Percentiles rank a stretch among this genome's conserved stretches.
These are phyloP conservation scores for Sideroxylon spinosum DNA, from an alignment of 179 eudicot genomes.

Conservation along the genomic window DNA sequence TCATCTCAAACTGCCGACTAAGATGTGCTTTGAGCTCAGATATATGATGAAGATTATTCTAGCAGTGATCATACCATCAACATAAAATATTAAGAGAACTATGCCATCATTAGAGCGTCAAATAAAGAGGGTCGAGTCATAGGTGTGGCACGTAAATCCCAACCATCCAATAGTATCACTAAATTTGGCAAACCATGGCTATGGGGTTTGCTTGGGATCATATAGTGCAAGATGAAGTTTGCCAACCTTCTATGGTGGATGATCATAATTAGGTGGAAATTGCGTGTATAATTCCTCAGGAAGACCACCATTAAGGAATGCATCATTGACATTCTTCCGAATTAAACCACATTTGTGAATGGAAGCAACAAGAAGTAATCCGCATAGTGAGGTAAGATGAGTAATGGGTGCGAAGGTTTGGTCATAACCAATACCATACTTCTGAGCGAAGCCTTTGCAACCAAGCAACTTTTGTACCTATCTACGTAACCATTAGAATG, in stretches of 20 bases:
- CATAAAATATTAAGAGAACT: not conserved
- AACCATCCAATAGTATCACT: not conserved
- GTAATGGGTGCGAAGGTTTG: not conserved
- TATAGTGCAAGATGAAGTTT: not conserved
- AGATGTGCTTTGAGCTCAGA: not conserved
- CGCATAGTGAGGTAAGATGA: not conserved
- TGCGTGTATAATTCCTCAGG: too few species aligned
- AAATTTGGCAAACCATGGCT: too few species aligned
- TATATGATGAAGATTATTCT: not conserved
- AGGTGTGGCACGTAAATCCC: not conserved
- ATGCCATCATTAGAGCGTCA: not conserved
- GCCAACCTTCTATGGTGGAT: not conserved
- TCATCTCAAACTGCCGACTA: not conserved
- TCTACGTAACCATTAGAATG: not conserved
- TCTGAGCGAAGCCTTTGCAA: not conserved
- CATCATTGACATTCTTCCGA: too few species aligned
- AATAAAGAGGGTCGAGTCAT: not conserved
- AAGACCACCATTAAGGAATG: too few species aligned
- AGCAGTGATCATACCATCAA: not conserved
- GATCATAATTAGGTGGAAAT: not conserved
- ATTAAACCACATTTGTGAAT: too few species aligned
- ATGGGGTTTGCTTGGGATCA: not conserved
- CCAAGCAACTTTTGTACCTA: not conserved
- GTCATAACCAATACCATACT: conserved; percentile 3
- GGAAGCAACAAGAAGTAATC: not conserved